Base-by-base conservation (phyloP, 148 eudicot species). In the Heliosperma pusillum region DNA sequence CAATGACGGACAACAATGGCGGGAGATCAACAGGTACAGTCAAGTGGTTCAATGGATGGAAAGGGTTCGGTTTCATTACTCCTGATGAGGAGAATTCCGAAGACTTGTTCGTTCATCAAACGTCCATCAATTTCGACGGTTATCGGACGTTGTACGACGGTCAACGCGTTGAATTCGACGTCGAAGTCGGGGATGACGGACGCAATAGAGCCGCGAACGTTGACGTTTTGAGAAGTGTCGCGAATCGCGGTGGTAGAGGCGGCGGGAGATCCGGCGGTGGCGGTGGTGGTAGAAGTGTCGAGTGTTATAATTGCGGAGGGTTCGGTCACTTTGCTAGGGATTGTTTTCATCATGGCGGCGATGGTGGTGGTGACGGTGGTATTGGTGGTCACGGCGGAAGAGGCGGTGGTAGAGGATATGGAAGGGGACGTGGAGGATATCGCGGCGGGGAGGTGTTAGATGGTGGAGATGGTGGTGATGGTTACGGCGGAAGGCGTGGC, bases 11-110 rank as follows among this genome's bases (percentile, higher is more conserved):
- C 17, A 58, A 3, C 36, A 29, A 47, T 47, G 53, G 13, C 7
- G 24, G 36, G 58, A 82, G 78, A 33, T 66, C 56, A 22, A 42
- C 30, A 10, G 94, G 94, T 10, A 82, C 86, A 0, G 91, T 90
- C 66, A 88, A 82, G 74, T 90, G 95, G 84, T 90, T 90, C 86
- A 88, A 86, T 68, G 91, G 85, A 7, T 84, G 86, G 65, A 88
- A 87, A 72, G 91, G 92, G 2, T 90, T 88, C 78, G 91, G 95
- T 0, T 90, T 90, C 83, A 80, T 90, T 4, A 76, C 89, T 4
- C 91, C 90, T 22, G 89, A 84, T 17, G 36, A 30, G 17, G 53
- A 71, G 63, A 29, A 42, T 20, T 69, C 47, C 60, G 74, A 77
- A 0, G 91, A 90, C 68, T 74, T 90, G 7, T 90, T 90, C 69